phyloP scores from a whole-genome alignment of 495 filamentous ascomycete genomes.

The Penicillium parvum region DNA sequence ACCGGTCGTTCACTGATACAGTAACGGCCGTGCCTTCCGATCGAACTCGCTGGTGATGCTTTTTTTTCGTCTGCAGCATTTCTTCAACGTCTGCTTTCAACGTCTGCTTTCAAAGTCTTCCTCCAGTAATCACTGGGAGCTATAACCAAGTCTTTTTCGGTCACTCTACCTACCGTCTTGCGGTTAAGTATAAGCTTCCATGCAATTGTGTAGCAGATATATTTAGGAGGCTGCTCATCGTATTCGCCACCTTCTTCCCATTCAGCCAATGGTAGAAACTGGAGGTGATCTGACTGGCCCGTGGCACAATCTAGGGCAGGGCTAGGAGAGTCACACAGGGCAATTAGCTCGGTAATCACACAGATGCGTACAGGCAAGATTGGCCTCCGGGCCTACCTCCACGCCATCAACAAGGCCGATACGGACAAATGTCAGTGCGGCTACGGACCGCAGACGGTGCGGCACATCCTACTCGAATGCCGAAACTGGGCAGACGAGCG shows the following conservation, averaged over 20 bases:
- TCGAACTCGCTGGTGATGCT: conserved; percentile 1
- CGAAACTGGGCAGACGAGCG: conserved; percentile 23
- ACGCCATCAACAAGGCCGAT: conserved; percentile 24
- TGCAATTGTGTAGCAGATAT: conserved; percentile 7
- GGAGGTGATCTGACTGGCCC: conserved; percentile 1
- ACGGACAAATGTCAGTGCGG: conserved; percentile 23
- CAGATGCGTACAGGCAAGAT: conserved; percentile 32
- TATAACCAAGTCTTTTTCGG: conserved; percentile 8
- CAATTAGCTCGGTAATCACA: conserved; percentile 27
- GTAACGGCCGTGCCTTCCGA: conserved; percentile 10
- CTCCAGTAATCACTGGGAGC: conserved; percentile 6
- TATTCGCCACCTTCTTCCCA: conserved; percentile 8
- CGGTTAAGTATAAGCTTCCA: conserved; percentile 13
- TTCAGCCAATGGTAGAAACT: conserved; percentile 2
- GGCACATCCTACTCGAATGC: conserved; percentile 30
- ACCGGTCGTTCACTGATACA: conserved; percentile 4
- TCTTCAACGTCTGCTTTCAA: conserved; percentile 5
- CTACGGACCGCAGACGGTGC: conserved; percentile 20
- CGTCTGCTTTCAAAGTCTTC: conserved; percentile 1
- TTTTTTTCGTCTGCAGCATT: conserved; percentile 11
- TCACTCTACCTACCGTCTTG: conserved; percentile 8
- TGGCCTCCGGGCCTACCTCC: conserved; percentile 27
- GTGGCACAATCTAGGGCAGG: conserved; percentile 2
- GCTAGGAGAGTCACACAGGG: conserved; percentile 22
- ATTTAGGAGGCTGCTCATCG: not conserved